Evolutionary conservation across 2,329 filamentous ascomycete species (phyloP), one percentile per base, ranked within the genome.

Genomic region (Colletotrichum lentis): DNA sequence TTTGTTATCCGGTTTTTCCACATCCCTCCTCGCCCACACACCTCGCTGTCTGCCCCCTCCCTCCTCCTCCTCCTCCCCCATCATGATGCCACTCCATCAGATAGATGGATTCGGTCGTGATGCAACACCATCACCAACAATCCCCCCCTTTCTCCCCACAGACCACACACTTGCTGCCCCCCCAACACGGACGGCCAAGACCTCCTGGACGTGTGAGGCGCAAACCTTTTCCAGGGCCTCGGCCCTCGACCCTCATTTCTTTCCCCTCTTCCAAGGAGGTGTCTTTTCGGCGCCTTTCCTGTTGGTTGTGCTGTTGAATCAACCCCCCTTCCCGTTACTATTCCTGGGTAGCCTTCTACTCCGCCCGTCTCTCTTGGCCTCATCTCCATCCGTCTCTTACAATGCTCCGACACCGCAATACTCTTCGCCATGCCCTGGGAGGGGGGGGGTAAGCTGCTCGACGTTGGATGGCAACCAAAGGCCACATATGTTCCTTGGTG

Each of bases 171-270:
- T n/a, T 35, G 54, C 39, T 56, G 37, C n/a, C 43, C n/a, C 43
- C 65, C 57, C 50, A 65, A 68, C 55, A 69, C 62, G 35, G 62
- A 65, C 66, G 24, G 66, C 66, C 66, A 66, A 66, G 66, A 61
- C 61, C 57, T 60, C 57, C 57, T 50, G 22, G 44, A 49, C 35
- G 46, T 60, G 12, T 60, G 57, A 60, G 57, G 47, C 57, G 46
- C 57, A 52, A 43, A 52, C 22, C 18, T 50, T 56, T 55, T 56
- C n/a, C n/a, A 24, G 53, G 5, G n/a, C n/a, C n/a, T n/a, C n/a
- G n/a, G n/a, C n/a, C 20, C 47, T 44, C 55, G 49, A 24, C 37
- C 61, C 55, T 55, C 46, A 24, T 1, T 43, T 35, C 41, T 37
- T 41, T 22, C 27, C 43, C 12, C 16, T 47, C 59, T 44, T 24